These are phyloP conservation scores for Lichtheimia ramosa DNA, from an alignment of 371 early-diverging fungal species.

Conservation along the genomic window DNA sequence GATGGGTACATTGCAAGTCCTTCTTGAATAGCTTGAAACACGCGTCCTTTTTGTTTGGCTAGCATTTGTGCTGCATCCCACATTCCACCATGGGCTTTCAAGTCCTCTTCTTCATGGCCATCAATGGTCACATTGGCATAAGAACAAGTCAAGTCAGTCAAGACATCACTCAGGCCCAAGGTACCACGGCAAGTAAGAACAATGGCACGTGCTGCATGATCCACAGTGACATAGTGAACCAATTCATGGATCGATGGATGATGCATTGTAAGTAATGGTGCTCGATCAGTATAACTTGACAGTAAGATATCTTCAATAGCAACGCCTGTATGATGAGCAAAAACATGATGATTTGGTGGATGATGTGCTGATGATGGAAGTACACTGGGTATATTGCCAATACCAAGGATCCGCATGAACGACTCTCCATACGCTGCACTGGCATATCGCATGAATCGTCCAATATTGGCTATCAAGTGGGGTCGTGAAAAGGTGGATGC, in stretches of 20 bases:
- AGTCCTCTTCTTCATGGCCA: constrained; percentile 20
- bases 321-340: constrained; percentile 69
- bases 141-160: constrained; percentile 85
- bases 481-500: constrained; percentile 58
- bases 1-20: constrained; percentile 65
- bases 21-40: constrained; percentile 63
- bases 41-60: constrained; percentile 62
- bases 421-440: constrained; percentile 81
- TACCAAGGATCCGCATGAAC: constrained; percentile 83
- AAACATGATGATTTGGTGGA: constrained; percentile 67
- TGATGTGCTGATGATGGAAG: constrained; percentile 46
- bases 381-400: constrained; percentile 59
- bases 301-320: constrained; percentile 65
- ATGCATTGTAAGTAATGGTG: constrained; percentile 19
- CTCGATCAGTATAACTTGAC: constrained; percentile 60
- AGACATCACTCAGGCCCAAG: constrained; percentile 80
- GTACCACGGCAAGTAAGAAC: constrained; percentile 92
- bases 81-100: constrained; percentile 78
- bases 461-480: constrained; percentile 68
- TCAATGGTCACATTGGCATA: constrained; percentile 68
- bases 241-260: constrained; percentile 70
- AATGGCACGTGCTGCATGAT: constrained; percentile 72
- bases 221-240: constrained; percentile 84
- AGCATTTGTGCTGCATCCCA: constrained; percentile 71
- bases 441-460: constrained; percentile 76